Evolutionary conservation across 176 grass and related monocot species (phyloP), one percentile per base, ranked within the genome.

Genomic region (Aegilops longissima): DNA sequence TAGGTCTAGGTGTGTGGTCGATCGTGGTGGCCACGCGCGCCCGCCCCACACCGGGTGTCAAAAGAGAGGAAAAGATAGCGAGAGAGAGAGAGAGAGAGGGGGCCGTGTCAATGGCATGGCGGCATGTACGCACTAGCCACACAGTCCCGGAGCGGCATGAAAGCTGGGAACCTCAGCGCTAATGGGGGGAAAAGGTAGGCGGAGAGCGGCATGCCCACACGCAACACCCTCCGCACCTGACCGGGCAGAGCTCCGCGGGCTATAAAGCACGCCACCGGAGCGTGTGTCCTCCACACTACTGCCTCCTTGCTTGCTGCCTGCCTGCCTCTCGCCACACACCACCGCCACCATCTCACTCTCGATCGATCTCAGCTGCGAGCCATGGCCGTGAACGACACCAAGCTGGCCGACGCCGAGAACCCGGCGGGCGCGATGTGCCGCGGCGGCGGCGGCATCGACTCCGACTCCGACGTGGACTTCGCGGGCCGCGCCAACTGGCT

Each of bases 201-300:
- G 16, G 31, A 34, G 39, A 74, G 23, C 74, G 47, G 73, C 73
- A 77, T 77, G 74, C 47, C 74, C 70, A 63, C 73, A 79, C 73
- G 65, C 89, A 65, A 81, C 84, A 14, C 31, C 38, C 68, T 6
- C 35, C 27, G 1, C 29, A 21, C 69, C 47, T 64, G 25, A 18
- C 0, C 51, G 51, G 2, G 0, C 51, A 51, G 14, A 47, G 6
- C 12, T 6, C 23, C 25, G 47, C 25, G 25, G 25, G 25, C 82
- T 91, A 94, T 91, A 94, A 94, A 91, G 34, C 65, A 74, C 42
- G 33, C 6, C 68, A 71, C 14, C 25, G 21, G 54, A 77, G 89
- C 87, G 92, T 80, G 92, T 94, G 89, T 82, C 80, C 78, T 77
- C 84, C 92, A 94, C 92, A 91, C 92, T 83, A 44, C 47, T 61